phyloP scores from a whole-genome alignment of 139 green algal species.

The Zygnema cylindricum region DNA sequence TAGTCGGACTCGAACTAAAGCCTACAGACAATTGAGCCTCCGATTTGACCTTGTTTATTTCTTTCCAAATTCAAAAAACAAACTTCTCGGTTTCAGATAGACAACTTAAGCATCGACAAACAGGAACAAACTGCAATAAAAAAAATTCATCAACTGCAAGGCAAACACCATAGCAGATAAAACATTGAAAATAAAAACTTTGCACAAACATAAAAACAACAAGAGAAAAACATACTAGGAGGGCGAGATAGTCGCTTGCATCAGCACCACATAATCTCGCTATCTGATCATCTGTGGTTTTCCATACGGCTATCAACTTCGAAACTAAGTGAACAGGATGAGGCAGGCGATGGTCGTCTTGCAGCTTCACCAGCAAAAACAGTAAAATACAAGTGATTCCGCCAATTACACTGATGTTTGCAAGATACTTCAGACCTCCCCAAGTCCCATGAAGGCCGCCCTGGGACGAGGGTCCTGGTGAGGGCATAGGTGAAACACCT shows the following conservation, averaged over 20 bases:
- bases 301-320: slow-evolving; percentile 49
- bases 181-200: too few relatives aligned
- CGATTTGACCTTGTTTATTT: too few relatives aligned
- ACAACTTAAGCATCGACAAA: too few relatives aligned
- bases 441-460: neutral
- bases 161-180: too few relatives aligned
- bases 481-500: neutral
- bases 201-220: too few relatives aligned
- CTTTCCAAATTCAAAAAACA: too few relatives aligned
- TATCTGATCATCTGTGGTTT: slow-evolving; percentile 45
- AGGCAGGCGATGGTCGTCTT: slow-evolving; percentile 37
- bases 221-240: slow-evolving; percentile 8
- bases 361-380: slow-evolving; percentile 53
- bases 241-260: slow-evolving; percentile 49
- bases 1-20: too few relatives aligned
- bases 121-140: too few relatives aligned
- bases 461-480: neutral
- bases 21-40: too few relatives aligned
- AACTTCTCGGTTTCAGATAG: too few relatives aligned
- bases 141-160: too few relatives aligned
- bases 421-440: slow-evolving; percentile 25
- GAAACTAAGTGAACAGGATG: slow-evolving; percentile 20
- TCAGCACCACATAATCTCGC: slow-evolving; percentile 47
- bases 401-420: slow-evolving; percentile 38
- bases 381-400: slow-evolving; percentile 43